Evolutionary conservation across 2,329 filamentous ascomycete genomes (phyloP).

Genomic region (Aureobasidium sp.): DNA sequence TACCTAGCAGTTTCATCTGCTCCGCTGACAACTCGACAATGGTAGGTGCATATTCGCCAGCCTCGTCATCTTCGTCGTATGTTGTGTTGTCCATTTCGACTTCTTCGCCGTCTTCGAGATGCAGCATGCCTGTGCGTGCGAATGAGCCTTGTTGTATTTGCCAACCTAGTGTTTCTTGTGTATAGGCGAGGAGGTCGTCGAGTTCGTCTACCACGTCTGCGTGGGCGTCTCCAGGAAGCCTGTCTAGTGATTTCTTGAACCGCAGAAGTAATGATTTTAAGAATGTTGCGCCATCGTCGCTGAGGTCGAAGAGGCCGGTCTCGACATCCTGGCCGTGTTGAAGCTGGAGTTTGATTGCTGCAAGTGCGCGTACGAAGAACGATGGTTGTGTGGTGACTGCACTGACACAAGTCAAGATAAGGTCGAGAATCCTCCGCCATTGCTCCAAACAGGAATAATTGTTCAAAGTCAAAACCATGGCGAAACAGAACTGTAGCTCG

Average conservation of each 20-base stretch:
- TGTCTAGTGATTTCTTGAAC: slow-evolving; percentile 47
- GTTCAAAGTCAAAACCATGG: slow-evolving; percentile 57
- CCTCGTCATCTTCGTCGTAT: slow-evolving; percentile 55
- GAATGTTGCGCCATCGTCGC: slow-evolving; percentile 47
- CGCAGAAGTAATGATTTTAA: slow-evolving; percentile 45
- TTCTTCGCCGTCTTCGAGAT: slow-evolving; percentile 56
- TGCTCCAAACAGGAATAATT: slow-evolving; percentile 61
- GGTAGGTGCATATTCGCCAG: slow-evolving; percentile 56
- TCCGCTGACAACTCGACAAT: slow-evolving; percentile 48
- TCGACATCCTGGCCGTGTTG: slow-evolving; percentile 52
- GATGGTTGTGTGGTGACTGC: slow-evolving; percentile 43
- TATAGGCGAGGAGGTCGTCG: slow-evolving; percentile 47
- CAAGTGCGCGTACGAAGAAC: slow-evolving; percentile 48
- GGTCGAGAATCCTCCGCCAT: slow-evolving; percentile 53
- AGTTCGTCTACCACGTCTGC: slow-evolving; percentile 46
- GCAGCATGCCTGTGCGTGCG: slow-evolving; percentile 50
- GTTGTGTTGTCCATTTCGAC: slow-evolving; percentile 48
- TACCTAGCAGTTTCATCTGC: slow-evolving; percentile 34
- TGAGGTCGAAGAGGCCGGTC: slow-evolving; percentile 54
- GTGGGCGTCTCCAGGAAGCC: slow-evolving; percentile 35
- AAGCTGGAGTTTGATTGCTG: slow-evolving; percentile 46
- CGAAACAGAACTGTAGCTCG: slow-evolving; percentile 56
- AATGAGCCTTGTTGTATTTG: slow-evolving; percentile 43
- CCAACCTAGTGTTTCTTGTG: slow-evolving; percentile 52
- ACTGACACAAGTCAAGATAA: slow-evolving; percentile 50